Evolutionary conservation across 768 basidiomycete species (phyloP).

Genomic region (Cantharellus anzutake): DNA sequence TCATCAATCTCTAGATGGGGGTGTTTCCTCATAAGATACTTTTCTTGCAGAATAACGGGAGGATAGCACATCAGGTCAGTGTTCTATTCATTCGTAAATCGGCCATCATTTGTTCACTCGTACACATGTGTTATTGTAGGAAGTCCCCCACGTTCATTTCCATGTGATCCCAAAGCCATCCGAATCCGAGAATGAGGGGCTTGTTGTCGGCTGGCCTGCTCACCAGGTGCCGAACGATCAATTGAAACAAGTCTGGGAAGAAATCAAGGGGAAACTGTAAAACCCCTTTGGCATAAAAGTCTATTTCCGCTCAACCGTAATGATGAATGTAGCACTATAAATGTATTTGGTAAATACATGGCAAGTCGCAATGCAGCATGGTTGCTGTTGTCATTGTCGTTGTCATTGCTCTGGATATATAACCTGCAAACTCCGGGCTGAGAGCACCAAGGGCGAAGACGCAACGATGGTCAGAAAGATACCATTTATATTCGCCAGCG

Average conservation of each 20-base stretch:
- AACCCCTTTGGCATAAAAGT: background rate
- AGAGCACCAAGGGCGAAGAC: no score
- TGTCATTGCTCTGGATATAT: no score
- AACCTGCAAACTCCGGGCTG: no score
- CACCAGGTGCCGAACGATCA: slow-evolving; percentile 15
- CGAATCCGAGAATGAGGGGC: slow-evolving; percentile 32
- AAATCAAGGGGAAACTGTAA: background rate
- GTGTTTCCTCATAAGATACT: background rate
- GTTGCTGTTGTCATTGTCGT: no score
- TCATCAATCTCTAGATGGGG: background rate
- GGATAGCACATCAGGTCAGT: slow-evolving; percentile 23
- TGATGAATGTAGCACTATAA: no score
- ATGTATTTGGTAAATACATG: no score
- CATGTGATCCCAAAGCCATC: slow-evolving; percentile 10
- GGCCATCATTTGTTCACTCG: background rate
- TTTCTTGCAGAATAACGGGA: slow-evolving; percentile 23
- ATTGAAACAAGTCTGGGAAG: background rate
- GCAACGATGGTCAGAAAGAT: no score
- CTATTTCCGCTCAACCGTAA: no score
- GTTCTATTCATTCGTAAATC: background rate
- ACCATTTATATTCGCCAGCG: no score
- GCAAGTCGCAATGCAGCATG: no score
- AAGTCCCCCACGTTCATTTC: slow-evolving; percentile 9
- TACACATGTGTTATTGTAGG: slow-evolving; percentile 1
- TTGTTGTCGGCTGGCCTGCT: slow-evolving; percentile 67